Percentiles rank a stretch among this genome's conserved stretches.
These are phyloP conservation scores for Chlamydomonas schloesseri DNA, from an alignment of 139 green algal genomes.

Conservation along the genomic window DNA sequence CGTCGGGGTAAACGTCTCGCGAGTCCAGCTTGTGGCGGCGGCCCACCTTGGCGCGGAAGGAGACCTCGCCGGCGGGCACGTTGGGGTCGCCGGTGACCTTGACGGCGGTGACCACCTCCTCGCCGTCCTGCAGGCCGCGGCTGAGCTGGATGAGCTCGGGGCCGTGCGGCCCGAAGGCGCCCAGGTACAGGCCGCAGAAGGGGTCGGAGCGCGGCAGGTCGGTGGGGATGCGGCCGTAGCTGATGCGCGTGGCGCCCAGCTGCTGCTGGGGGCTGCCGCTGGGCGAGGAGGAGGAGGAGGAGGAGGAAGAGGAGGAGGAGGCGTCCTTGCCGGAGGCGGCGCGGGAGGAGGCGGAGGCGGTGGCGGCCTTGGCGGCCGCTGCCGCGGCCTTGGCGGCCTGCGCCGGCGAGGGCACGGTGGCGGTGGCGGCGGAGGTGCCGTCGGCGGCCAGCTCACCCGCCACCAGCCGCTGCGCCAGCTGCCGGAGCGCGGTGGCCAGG, in stretches of 20 bases:
- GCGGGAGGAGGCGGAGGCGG: not conserved
- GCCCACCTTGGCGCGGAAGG: constrained; percentile 84
- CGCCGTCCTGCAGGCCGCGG: constrained; percentile 56
- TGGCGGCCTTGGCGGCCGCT: not conserved
- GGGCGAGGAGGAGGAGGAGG: not conserved
- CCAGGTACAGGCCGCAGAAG: constrained; percentile 85
- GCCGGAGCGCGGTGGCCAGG: not conserved
- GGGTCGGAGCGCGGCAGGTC: constrained; percentile 63
- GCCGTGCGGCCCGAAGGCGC: constrained; percentile 90
- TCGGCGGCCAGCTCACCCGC: constrained; percentile 15
- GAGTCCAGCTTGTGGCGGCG: constrained; percentile 50
- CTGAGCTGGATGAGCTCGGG: constrained; percentile 87
- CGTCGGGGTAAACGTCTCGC: constrained; percentile 80
- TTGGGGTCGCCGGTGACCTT: constrained; percentile 95
- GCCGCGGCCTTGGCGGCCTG: not conserved
- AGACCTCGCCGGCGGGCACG: constrained; percentile 84
- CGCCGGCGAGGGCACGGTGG: constrained; percentile 30
- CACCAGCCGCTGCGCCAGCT: constrained; percentile 16
- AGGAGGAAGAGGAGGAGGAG: not conserved
- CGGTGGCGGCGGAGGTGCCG: constrained; percentile 32
- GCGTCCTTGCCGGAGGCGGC: not conserved
- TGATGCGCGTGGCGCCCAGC: constrained; percentile 25
- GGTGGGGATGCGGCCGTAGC: constrained; percentile 55
- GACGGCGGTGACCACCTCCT: constrained; percentile 78
- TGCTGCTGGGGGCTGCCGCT: no score